A percentile compares a stretch with the other conserved stretches of the same genome.
These are phyloP conservation scores for Skeletonema menzelii DNA, from an alignment of 108 stramenopile species.

Conservation along the genomic window DNA sequence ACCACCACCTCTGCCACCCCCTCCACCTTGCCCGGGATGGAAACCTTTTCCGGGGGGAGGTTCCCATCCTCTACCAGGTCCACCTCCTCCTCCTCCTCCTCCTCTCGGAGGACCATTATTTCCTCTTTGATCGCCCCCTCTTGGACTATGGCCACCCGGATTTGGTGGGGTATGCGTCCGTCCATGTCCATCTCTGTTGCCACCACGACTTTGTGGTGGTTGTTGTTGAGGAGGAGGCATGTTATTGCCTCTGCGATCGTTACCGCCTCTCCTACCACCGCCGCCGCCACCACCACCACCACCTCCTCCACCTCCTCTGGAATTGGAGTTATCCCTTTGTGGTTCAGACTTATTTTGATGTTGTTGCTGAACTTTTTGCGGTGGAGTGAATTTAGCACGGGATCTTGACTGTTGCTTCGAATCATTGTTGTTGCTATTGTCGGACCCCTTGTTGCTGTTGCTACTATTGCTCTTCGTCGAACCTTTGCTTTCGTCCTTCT, in stretches of 20 bases:
- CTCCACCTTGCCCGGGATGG: conserved; percentile 2
- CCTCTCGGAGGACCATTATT: conserved; percentile 10
- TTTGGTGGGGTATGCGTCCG: conserved; percentile 6
- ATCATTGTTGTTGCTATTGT: conserved; percentile 4
- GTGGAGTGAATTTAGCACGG: conserved; percentile 19
- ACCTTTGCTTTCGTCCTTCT: conserved; percentile 5
- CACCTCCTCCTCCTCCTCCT: conserved; percentile 4
- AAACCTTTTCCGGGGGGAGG: conserved; percentile 5
- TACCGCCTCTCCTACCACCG: background rate
- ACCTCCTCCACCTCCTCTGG: conserved; percentile 6
- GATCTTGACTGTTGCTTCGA: background rate
- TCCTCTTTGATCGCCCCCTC: conserved; percentile 7
- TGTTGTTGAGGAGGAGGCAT: background rate
- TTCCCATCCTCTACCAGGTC: conserved; percentile 24
- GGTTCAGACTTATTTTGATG: background rate
- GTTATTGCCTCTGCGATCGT: conserved; percentile 8
- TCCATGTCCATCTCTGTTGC: conserved; percentile 8
- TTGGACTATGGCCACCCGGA: background rate
- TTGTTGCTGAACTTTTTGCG: conserved; percentile 6
- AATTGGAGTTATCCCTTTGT: background rate
- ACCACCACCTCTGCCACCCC: conserved; percentile 6
- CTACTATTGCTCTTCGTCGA: conserved; percentile 6
- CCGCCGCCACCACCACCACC: conserved; percentile 3
- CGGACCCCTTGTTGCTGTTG: conserved; percentile 17
- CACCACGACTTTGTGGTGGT: background rate